These are phyloP conservation scores for Alliaria petiolata DNA, from an alignment of 345 rosid genomes.

Conservation along the genomic window DNA sequence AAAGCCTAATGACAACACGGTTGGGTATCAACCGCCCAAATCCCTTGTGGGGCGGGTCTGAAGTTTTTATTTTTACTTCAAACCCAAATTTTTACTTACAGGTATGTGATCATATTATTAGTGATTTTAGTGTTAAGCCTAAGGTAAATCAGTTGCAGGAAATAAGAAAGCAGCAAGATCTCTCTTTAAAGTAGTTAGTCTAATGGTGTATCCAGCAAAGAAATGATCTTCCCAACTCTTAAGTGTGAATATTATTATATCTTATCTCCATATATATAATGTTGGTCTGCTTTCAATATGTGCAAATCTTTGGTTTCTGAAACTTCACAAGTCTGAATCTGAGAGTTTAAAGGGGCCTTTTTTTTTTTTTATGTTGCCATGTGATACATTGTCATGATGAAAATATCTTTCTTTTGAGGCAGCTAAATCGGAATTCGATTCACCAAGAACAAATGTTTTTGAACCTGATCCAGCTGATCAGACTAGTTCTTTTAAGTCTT, in stretches of 20 bases:
- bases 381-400: constrained; percentile 25
- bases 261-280: not conserved
- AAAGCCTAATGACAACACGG: constrained; percentile 24
- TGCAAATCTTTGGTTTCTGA: constrained; percentile 20
- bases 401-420: constrained; percentile 15
- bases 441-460: not conserved
- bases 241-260: constrained; percentile 33
- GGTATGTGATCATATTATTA: constrained; percentile 6
- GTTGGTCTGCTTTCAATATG: constrained; percentile 14
- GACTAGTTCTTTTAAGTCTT: constrained; percentile 2
- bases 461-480: not conserved
- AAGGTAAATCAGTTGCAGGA: constrained; percentile 19
- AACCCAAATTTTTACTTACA: constrained; percentile 23
- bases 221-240: constrained; percentile 14
- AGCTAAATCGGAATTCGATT: constrained; percentile 7
- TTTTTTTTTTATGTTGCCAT: not conserved
- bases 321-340: constrained; percentile 1
- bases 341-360: not conserved
- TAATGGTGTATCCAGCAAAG: constrained; percentile 1
- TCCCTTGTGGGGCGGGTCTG: constrained; percentile 74
- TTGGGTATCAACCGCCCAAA: constrained; percentile 44
- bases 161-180: constrained; percentile 22
- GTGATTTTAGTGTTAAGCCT: constrained; percentile 18
- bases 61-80: constrained; percentile 37
- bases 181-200: constrained; percentile 25